phyloP scores from a whole-genome alignment of 306 rosid species.

The Prunus armeniaca region DNA sequence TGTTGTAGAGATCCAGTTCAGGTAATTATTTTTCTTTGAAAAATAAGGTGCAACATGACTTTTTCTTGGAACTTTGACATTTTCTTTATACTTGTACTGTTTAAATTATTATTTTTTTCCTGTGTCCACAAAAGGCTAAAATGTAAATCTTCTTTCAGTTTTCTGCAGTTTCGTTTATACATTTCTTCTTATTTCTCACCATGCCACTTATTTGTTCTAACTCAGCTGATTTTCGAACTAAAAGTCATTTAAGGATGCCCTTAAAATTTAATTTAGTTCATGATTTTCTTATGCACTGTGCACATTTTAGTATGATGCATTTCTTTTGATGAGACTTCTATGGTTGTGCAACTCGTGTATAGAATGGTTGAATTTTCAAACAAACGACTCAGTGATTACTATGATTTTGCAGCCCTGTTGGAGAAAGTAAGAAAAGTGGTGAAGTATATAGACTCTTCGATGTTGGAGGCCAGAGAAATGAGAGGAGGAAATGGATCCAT shows the following conservation, averaged over 20 bases:
- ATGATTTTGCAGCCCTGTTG: slow-evolving; percentile 81
- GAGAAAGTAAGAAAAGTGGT: slow-evolving; percentile 95
- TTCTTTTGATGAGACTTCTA: not conserved
- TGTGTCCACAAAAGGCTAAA: not conserved
- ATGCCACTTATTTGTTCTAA: not conserved
- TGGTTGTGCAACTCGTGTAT: not conserved
- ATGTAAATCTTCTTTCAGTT: not conserved
- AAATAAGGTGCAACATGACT: not conserved
- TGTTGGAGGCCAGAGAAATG: slow-evolving; percentile 99
- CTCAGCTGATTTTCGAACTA: not conserved
- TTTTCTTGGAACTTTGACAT: not conserved
- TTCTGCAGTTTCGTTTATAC: not conserved
- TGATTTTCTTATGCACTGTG: not conserved
- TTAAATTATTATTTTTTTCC: not conserved
- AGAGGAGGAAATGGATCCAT: slow-evolving; percentile 99
- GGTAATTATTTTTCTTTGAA: slow-evolving; percentile 40
- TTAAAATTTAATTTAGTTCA: not conserved
- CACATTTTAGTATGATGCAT: not conserved
- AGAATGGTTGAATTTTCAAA: not conserved
- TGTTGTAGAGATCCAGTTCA: slow-evolving; percentile 98
- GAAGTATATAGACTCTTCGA: slow-evolving; percentile 96
- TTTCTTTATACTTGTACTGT: not conserved
- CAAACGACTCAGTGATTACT: slow-evolving; percentile 15
- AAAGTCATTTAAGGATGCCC: not conserved
- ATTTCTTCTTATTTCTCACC: not conserved